Percentiles rank a stretch among this genome's conserved stretches.
Conservation (phyloP, 202 grass and related monocot genomes). For the Panicum virgatum region DNA sequence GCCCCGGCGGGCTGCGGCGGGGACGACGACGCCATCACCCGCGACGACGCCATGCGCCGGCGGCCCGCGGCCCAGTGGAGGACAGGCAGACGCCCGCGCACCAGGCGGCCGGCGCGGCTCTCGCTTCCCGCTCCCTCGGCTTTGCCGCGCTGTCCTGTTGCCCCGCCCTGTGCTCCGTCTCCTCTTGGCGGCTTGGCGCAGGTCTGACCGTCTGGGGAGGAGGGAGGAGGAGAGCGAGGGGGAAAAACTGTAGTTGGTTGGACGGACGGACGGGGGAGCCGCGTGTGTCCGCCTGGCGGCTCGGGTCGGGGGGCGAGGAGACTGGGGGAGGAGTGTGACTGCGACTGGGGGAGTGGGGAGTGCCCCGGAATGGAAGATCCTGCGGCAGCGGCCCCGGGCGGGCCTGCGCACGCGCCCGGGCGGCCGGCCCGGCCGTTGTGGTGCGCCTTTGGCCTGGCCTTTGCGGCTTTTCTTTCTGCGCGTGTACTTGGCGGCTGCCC, state of each 20-base stretch:
- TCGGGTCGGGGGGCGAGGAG: background rate
- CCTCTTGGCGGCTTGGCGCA: too few species aligned
- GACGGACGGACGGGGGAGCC: background rate
- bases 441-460: too few species aligned
- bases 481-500: background rate
- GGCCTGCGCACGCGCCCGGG: background rate
- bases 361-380: too few species aligned
- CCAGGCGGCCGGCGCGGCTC: background rate
- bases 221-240: background rate
- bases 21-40: constrained; percentile 78
- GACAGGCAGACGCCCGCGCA: too few species aligned
- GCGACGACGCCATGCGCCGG: constrained; percentile 75
- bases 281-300: background rate
- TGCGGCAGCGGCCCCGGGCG: background rate
- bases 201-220: background rate
- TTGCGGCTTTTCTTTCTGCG: background rate
- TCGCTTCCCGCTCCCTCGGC: background rate
- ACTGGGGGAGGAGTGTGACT: too few species aligned
- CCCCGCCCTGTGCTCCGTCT: background rate
- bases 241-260: background rate
- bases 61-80: background rate
- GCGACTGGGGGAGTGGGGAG: too few species aligned
- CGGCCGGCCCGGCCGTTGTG: background rate
- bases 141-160: background rate
- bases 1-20: constrained; percentile 22